phyloP scores from a whole-genome alignment of 2,329 filamentous ascomycete species.

The Diaporthe eres region DNA sequence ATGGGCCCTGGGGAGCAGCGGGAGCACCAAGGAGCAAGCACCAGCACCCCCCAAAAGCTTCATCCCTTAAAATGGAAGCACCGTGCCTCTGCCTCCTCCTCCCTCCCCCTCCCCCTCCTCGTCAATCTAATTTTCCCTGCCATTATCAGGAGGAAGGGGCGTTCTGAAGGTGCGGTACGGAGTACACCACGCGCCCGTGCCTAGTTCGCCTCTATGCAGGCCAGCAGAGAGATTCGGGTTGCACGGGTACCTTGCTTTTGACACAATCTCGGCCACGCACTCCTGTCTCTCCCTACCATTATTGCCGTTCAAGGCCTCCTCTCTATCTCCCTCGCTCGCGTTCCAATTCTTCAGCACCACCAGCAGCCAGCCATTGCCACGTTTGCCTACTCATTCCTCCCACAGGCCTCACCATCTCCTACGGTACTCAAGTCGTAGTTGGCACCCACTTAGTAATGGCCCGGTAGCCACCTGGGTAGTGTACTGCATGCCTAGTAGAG shows the following conservation, averaged over 20 bases:
- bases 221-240: background rate
- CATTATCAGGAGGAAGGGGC: slow-evolving; percentile 30
- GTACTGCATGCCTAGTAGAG: background rate
- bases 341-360: background rate
- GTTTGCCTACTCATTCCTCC: background rate
- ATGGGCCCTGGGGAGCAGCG: background rate
- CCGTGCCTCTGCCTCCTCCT: slow-evolving; percentile 11
- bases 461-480: background rate
- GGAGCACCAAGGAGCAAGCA: slow-evolving; percentile 7
- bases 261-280: background rate
- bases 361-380: background rate
- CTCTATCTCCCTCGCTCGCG: background rate
- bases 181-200: background rate
- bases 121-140: slow-evolving; percentile 35
- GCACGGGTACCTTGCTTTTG: background rate
- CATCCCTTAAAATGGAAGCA: slow-evolving; percentile 35
- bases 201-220: background rate
- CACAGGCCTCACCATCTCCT: background rate
- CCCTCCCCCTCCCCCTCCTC: slow-evolving; percentile 12
- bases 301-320: background rate
- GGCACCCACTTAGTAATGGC: background rate
- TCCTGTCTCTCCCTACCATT: slow-evolving; percentile 18
- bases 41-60: slow-evolving; percentile 12
- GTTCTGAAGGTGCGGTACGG: slow-evolving; percentile 1
- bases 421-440: background rate